Base-by-base conservation (phyloP, 2,329 filamentous ascomycete genomes). In the Zasmidium angulare region DNA sequence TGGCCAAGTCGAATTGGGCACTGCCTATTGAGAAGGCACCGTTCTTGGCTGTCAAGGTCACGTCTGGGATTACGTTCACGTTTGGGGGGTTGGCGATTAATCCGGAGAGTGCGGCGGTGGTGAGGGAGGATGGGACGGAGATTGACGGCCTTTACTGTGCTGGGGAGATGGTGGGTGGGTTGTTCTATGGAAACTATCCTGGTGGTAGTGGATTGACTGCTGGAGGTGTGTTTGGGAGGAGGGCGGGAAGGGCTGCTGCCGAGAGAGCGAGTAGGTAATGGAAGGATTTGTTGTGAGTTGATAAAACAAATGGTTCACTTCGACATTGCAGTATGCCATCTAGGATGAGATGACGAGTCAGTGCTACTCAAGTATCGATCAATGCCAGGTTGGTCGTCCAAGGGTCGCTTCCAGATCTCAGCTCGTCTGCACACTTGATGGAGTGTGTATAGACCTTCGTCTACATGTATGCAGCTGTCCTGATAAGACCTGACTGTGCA, bases 1-100 rank as follows among this genome's bases (percentile, higher is more conserved):
- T 86, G 9, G 75, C 81, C 0, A 90, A 89, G 74, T 82, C 84
- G 0, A 89, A 89, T 63, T 89, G 86, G 87, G 86, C 86, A 0
- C 64, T 85, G 4, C 80, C 86, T 0, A 65, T 89, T 7, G 78
- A 81, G 40, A 70, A 82, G 62, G 75, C 77, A 0, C 86, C 86
- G 0, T 89, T 85, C 66, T 72, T 86, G 22, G 86, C 86, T 0
- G 82, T 89, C 49, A 84, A 84, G 63, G 85, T 89, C 2, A 83
- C 82, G 2, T 85, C 84, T 49, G 87, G 87, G 1, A 81, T 89
- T 17, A 89, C 86, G 0, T 89, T 89, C 64, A 89, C 86, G 0
- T 89, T 89, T 73, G 87, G 86, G 1, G 86, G 87, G 0, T 72
- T 89, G 6, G 78, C 79, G 3, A 80, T 86, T 1, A 78, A 84